Percentiles rank a stretch among this genome's conserved stretches.
These are phyloP conservation scores for Pseudocercospora fuligena DNA, from an alignment of 2,329 filamentous ascomycete genomes.

Conservation along the genomic window DNA sequence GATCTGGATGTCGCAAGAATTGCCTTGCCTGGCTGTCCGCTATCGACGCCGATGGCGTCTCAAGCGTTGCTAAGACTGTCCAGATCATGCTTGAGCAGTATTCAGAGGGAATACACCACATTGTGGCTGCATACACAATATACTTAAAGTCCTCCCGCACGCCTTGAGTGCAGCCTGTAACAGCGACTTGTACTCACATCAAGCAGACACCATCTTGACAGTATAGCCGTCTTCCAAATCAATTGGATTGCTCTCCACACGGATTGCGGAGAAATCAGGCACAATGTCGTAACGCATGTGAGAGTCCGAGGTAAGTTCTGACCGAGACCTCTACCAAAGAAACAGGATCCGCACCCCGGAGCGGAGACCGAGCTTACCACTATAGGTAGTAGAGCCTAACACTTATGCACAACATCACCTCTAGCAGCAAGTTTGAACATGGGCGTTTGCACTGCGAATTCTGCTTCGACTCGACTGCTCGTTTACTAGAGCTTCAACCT, in stretches of 20 bases:
- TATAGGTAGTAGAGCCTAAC: slow-evolving; percentile 6
- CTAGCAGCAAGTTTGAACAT: neutral
- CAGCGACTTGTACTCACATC: neutral
- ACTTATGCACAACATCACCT: slow-evolving; percentile 4
- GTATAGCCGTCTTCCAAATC: slow-evolving; percentile 1
- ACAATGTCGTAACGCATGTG: neutral
- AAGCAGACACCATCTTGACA: neutral
- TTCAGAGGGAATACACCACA: neutral
- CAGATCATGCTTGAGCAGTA: neutral
- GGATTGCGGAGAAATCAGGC: neutral
- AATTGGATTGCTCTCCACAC: neutral
- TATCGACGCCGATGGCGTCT: neutral
- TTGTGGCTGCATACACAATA: neutral
- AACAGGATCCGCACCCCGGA: slow-evolving; percentile 4
- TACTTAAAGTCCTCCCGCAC: neutral
- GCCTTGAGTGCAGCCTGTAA: neutral
- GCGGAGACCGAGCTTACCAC: slow-evolving; percentile 2
- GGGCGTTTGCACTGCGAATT: neutral
- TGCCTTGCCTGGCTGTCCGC: neutral
- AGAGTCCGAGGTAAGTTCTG: slow-evolving; percentile 5
- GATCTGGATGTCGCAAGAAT: no score
- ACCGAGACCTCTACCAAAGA: neutral
- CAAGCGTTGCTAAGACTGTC: neutral
- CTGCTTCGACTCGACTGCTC: neutral
- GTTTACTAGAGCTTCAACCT: slow-evolving; percentile 2